phyloP scores from a whole-genome alignment of 306 rosid species.

The Ormosia semicastrata region DNA sequence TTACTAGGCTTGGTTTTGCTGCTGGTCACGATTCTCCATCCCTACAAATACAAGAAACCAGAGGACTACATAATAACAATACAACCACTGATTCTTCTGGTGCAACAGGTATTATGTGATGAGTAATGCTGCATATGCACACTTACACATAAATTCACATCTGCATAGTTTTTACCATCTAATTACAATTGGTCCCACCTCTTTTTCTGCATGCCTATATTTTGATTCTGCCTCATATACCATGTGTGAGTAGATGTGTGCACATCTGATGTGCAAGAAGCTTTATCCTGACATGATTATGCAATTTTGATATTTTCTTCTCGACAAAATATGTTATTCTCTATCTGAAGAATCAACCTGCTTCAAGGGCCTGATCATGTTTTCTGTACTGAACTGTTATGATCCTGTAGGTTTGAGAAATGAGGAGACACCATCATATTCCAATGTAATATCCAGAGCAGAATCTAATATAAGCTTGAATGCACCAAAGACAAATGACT shows the following conservation, averaged over 20 bases:
- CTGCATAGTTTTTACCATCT: background rate
- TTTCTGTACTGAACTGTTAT: background rate
- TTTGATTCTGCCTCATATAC: too few species aligned
- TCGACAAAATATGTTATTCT: background rate
- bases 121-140: background rate
- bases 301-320: slow-evolving; percentile 9
- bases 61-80: slow-evolving; percentile 27
- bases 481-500: slow-evolving; percentile 61
- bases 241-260: too few species aligned
- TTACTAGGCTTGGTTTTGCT: slow-evolving; percentile 88
- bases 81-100: slow-evolving; percentile 38
- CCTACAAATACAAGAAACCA: slow-evolving; percentile 64
- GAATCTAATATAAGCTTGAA: slow-evolving; percentile 45
- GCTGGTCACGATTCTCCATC: slow-evolving; percentile 93
- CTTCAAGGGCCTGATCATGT: background rate
- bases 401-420: slow-evolving; percentile 44
- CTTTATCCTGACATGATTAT: background rate
- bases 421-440: slow-evolving; percentile 65
- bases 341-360: background rate
- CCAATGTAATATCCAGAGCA: slow-evolving; percentile 64
- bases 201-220: too few species aligned
- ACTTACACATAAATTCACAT: background rate
- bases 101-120: slow-evolving; percentile 43
- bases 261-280: too few species aligned
- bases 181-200: too few species aligned